Base-by-base conservation (phyloP, 2,329 filamentous ascomycete genomes). In the Ascochyta clinopodiicola region DNA sequence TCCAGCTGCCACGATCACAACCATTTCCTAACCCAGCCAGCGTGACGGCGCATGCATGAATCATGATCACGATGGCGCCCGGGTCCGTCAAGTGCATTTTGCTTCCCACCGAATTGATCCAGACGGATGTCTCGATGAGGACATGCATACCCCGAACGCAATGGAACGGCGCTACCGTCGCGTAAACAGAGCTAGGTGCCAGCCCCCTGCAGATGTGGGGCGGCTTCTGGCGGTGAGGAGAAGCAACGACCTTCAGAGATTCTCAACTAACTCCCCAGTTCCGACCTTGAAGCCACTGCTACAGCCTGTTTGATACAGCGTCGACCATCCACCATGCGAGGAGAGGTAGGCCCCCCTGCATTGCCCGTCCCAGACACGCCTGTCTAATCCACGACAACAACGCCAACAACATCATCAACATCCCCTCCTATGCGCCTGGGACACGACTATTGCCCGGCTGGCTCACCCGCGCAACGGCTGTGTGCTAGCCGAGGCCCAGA, bases 241-340 rank as follows among this genome's bases (percentile, higher is more conserved):
- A 51, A 36, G 36, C 46, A 56, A 51, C 52, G 46, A 47, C 52
- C 29, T 51, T 51, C 52, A 56, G 36, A 56, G 46, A 51, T 55
- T 63, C 59, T 59, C 47, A 51, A 60, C 49, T 55, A 56, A 59
- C 59, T 43, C 44, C 44, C 45, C 50, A 51, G 55, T 44, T 52
- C 54, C 52, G 35, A 59, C 55, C 54, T 49, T 50, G 55, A 60
- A 58, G 51, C 56, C 51, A 60, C 48, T 69, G 61, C 56, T 60
- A 57, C 66, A 66, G 63, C 65, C 70, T 73, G 68, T 73, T 70
- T 69, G 70, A 70, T 64, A 73, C 68, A 72, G 67, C 61, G 58
- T 59, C 59, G 49, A 50, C 62, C 51, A 66, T 62, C 44, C 70
- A 76, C 61, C 61, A 76, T 76, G 74, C 71, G 74, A 68, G 74